Base-by-base conservation (phyloP, 495 filamentous ascomycete genomes). In the Aspergillus biplanus region DNA sequence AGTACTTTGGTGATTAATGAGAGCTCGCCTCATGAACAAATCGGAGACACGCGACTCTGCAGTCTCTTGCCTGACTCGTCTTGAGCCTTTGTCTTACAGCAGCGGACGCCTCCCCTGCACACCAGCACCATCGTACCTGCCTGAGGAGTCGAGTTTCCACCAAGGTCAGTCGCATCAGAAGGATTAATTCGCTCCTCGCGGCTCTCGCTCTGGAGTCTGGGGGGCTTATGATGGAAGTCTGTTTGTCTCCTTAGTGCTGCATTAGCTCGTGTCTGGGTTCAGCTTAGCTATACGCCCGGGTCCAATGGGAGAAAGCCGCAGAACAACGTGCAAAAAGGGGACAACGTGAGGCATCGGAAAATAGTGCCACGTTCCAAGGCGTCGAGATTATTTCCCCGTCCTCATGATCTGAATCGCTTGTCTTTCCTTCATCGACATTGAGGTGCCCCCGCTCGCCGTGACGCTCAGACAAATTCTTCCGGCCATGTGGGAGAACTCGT, bases 291-390 rank as follows among this genome's bases (percentile, higher is more conserved):
- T 50, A 6, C 16, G 7, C 27, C 47, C 11, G 47, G 47, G 21
- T 31, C 47, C 47, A 50, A 50, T 50, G n/a, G n/a, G 47, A 50
- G 16, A 18, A 9, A 50, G 47, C 21, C 18, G 47, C 5, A 27
- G 16, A 50, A 50, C 47, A 50, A 50, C 47, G 47, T 50, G 47
- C 47, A 21, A 12, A 8, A 50, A 50, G 16, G 47, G 21, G 47
- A 21, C 9, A 31, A 50, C 16, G 21, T 50, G 16, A 9, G 27
- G 7, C 5, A 18, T 50, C 21, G n/a, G 21, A 21, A 18, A 50
- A 50, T 50, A 31, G 16, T 50, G n/a, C 16, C 16, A 31, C 47
- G 16, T 9, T 21, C 2, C 16, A 50, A 6, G 11, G 16, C 27
- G 3, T 50, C 16, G 16, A 50, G 16, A 50, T 27, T 50, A 50